Evolutionary conservation across 495 filamentous ascomycete genomes (phyloP).

Genomic region (Articulospora tetracladia): DNA sequence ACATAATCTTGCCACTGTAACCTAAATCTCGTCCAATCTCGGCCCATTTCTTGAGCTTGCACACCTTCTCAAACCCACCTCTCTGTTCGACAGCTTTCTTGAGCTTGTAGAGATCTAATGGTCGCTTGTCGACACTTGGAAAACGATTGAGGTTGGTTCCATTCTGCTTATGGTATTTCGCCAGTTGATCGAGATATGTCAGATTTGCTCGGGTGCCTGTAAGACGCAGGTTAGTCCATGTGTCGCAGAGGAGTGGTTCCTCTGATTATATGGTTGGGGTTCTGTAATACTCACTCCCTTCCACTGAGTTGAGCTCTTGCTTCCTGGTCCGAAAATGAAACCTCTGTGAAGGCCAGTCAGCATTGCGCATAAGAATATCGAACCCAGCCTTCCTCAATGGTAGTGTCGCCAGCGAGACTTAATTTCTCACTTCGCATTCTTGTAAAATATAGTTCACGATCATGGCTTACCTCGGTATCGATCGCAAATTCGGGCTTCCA

Average conservation of each 20-base stretch:
- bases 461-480: slow-evolving; percentile 76
- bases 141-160: slow-evolving; percentile 91
- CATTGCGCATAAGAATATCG: slow-evolving; percentile 7
- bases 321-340: slow-evolving; percentile 97
- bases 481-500: slow-evolving; percentile 97
- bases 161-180: slow-evolving; percentile 96
- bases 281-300: slow-evolving; percentile 77
- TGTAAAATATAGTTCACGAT: neutral
- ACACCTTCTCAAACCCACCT: slow-evolving; percentile 92
- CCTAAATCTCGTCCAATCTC: slow-evolving; percentile 96
- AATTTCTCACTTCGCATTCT: too few species aligned
- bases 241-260: neutral
- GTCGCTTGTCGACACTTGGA: slow-evolving; percentile 96
- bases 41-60: slow-evolving; percentile 98
- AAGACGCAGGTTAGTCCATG: slow-evolving; percentile 15
- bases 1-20: slow-evolving; percentile 99
- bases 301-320: slow-evolving; percentile 96
- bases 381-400: neutral
- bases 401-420: too few species aligned
- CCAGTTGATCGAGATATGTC: slow-evolving; percentile 91
- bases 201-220: slow-evolving; percentile 85
- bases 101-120: slow-evolving; percentile 89
- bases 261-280: slow-evolving; percentile 10
- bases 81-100: slow-evolving; percentile 95
- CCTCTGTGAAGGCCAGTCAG: slow-evolving; percentile 47